Base-by-base conservation (phyloP, 805 yeast species). In the Candida insectalens region DNA sequence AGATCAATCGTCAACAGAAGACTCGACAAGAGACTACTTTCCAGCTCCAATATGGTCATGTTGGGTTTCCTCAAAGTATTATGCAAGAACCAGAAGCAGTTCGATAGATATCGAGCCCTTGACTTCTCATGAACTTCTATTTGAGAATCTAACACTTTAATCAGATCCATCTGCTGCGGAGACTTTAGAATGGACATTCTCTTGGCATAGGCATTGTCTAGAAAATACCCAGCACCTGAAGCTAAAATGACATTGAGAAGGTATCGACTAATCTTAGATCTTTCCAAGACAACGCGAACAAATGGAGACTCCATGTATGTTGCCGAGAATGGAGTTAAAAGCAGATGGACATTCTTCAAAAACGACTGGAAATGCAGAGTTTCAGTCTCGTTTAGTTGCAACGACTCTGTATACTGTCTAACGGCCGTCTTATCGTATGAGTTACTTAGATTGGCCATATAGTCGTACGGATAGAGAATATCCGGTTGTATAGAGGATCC, bases 161-260 rank as follows among this genome's bases (percentile, higher is more conserved):
- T 15, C 6, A 12, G n/a, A 13, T 29, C 32, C 12, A 16, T 6
- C 17, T 6, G 6, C 6, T 27, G 19, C 19, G 19, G 15, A 25
- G 6, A 7, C 14, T 13, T 27, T 4, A 30, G 16, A n/a, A 40
- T 14, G 25, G 25, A 25, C 6, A 41, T 44, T 27, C 35, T 39
- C 27, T 50, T 51, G 4, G 47, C 41, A 2, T 42, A 36, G 7
- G 52, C 48, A 34, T 48, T 49, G 28, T 51, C 55, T 15, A 46
- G 44, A 14, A 52, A 36, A 12, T 68, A 63, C 27, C 75, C 63
- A 0, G 87, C 85, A 5, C 88, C 87, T 25, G 76, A 77, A 0
- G 88, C 83, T 25, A 81, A 49, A 21, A 79, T 68, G 0, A 84
- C 83, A 27, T 81, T 77, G 29, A 79, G 54, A 9, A 80, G 49